phyloP scores from a whole-genome alignment of 164 flowering plant genomes.

The Stephania cephalantha region DNA sequence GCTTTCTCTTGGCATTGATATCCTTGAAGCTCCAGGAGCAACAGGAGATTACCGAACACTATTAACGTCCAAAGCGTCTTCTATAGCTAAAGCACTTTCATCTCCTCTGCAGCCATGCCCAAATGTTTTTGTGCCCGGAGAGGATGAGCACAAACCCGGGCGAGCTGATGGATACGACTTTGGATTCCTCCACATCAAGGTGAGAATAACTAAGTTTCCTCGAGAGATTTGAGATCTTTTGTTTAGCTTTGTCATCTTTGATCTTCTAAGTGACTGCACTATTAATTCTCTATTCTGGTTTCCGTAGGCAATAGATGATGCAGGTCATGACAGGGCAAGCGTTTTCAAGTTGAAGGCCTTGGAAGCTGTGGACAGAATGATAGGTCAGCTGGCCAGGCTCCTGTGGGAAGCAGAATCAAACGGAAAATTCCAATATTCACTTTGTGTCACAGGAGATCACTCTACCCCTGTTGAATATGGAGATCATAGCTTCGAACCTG shows the following conservation, averaged over 20 bases:
- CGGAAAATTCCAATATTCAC: constrained; percentile 54
- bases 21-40: constrained; percentile 97
- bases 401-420: constrained; percentile 73
- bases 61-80: constrained; percentile 80
- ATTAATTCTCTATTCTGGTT: constrained; percentile 5
- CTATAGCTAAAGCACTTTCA: constrained; percentile 78
- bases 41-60: constrained; percentile 96
- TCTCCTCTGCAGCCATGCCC: constrained; percentile 65
- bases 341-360: constrained; percentile 70
- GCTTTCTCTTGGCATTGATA: constrained; percentile 86
- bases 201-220: constrained; percentile 14
- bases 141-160: constrained; percentile 75
- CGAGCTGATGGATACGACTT: constrained; percentile 80
- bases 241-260: neutral
- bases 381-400: constrained; percentile 78
- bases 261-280: neutral
- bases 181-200: constrained; percentile 97
- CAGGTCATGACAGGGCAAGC: constrained; percentile 94
- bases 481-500: constrained; percentile 96
- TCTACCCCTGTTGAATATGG: constrained; percentile 98
- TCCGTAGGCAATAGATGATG: constrained; percentile 91
- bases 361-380: constrained; percentile 81
- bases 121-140: constrained; percentile 79
- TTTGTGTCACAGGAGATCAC: constrained; percentile 95
- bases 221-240: neutral